Base-by-base conservation (phyloP, 768 basidiomycete genomes). In the Bullera alba region DNA sequence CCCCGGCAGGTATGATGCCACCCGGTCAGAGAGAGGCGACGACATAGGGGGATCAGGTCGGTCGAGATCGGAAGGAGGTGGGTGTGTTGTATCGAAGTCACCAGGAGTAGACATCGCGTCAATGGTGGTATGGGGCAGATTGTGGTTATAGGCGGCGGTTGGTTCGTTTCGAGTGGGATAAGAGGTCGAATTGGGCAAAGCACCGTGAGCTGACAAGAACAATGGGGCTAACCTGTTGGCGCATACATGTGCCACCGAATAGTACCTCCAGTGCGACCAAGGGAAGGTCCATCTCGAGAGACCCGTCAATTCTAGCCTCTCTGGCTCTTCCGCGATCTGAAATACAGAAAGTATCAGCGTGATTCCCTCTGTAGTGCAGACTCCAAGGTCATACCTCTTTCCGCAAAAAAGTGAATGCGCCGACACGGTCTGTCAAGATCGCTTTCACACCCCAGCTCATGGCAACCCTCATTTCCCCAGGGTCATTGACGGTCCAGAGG, bases 401-500 rank as follows among this genome's bases (percentile, higher is more conserved):
- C 50, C 70, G 60, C 7, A 70, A 41, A 19, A 51, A 46, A 1
- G 66, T 61, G 36, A 65, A 69, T 7, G 49, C 58, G 12, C 51
- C 61, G 2, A 72, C 69, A 1, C 57, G 28, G 55, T 75, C 74
- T 8, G 74, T 75, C 27, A 75, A 51, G 12, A 73, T 57, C 10
- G 63, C 69, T 39, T 69, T 65, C 46, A 75, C 51, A 1, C 69
- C 74, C 71, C 71, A 71, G 5, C 44, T 35, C 23, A 63, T 51
- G 10, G 69, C 65, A 27, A 65, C 51, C 34, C 50, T 56, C 69
- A 73, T 71, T 55, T 73, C 71, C 25, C 50, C 56, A 7, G 52
- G 46, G 52, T 69, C 64, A 58, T 75, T 74, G 10, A 73, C 72
- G 10, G 73, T 74, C 72, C 72, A 74, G 12, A 68, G 66, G 22